phyloP scores from a whole-genome alignment of 164 flowering plant genomes.

The Nymphaea thermarum region DNA sequence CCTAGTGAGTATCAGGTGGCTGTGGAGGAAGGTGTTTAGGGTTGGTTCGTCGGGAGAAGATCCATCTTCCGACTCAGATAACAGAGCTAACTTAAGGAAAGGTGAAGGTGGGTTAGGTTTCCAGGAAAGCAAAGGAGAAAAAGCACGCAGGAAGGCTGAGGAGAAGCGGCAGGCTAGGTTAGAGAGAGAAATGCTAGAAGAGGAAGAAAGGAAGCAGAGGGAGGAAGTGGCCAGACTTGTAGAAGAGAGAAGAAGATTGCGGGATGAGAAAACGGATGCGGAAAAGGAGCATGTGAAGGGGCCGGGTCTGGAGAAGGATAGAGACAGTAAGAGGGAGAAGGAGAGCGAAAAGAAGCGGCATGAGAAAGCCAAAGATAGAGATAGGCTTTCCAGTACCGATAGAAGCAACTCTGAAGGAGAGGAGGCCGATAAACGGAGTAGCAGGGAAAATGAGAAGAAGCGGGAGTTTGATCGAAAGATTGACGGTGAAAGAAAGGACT shows the following conservation, averaged over 20 bases:
- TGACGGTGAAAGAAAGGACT: constrained; percentile 46
- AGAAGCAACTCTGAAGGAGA: constrained; percentile 87
- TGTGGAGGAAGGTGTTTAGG: constrained; percentile 74
- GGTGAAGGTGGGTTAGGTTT: constrained; percentile 48
- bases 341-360: constrained; percentile 72
- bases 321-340: constrained; percentile 33
- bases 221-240: constrained; percentile 95
- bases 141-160: constrained; percentile 93
- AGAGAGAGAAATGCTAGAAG: constrained; percentile 83
- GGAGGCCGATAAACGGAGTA: constrained; percentile 43
- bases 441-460: constrained; percentile 52
- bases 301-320: constrained; percentile 28
- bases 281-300: constrained; percentile 7
- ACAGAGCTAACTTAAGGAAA: constrained; percentile 31
- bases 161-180: constrained; percentile 92
- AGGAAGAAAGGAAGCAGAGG: constrained; percentile 91
- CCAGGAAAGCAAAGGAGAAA: constrained; percentile 71
- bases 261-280: constrained; percentile 64
- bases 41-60: constrained; percentile 38
- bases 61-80: constrained; percentile 38
- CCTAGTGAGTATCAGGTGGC: constrained; percentile 57
- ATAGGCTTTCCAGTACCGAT: constrained; percentile 45
- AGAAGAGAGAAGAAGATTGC: constrained; percentile 70
- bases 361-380: constrained; percentile 70
- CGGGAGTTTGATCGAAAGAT: constrained; percentile 43